Evolutionary conservation across 306 rosid species (phyloP).

Genomic region (Rosa multiflora): DNA sequence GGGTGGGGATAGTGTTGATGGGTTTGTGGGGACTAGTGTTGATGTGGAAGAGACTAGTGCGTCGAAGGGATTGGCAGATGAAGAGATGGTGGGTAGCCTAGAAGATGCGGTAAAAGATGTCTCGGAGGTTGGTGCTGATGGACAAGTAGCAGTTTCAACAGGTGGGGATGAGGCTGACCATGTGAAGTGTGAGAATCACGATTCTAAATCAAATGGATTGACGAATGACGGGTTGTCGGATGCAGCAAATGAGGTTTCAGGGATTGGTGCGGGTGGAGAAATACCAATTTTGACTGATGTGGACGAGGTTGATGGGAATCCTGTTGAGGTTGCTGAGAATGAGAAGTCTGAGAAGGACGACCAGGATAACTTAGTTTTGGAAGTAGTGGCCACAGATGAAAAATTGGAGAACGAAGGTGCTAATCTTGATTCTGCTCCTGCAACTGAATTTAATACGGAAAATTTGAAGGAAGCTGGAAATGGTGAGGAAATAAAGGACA

Average conservation of each 20-base stretch:
- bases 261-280: constrained; percentile 30
- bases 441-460: constrained; percentile 37
- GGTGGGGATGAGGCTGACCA: constrained; percentile 20
- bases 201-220: constrained; percentile 25
- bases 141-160: constrained; percentile 27
- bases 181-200: constrained; percentile 28
- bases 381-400: constrained; percentile 26
- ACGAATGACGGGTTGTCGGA: constrained; percentile 21
- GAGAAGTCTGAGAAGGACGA: constrained; percentile 41
- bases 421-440: constrained; percentile 31
- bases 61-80: too few relatives aligned
- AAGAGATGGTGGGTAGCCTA: constrained; percentile 21
- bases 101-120: constrained; percentile 39
- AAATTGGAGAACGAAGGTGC: constrained; percentile 33
- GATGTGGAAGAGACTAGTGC: constrained; percentile 49
- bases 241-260: constrained; percentile 33
- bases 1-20: constrained; percentile 18
- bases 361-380: constrained; percentile 30
- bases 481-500: constrained; percentile 32
- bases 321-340: constrained; percentile 10
- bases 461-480: constrained; percentile 27
- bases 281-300: constrained; percentile 29
- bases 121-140: constrained; percentile 31
- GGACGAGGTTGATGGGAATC: constrained; percentile 26
- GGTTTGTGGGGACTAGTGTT: constrained; percentile 23